phyloP scores from a whole-genome alignment of 495 filamentous ascomycete genomes.

The Hypoxylon fuscum region DNA sequence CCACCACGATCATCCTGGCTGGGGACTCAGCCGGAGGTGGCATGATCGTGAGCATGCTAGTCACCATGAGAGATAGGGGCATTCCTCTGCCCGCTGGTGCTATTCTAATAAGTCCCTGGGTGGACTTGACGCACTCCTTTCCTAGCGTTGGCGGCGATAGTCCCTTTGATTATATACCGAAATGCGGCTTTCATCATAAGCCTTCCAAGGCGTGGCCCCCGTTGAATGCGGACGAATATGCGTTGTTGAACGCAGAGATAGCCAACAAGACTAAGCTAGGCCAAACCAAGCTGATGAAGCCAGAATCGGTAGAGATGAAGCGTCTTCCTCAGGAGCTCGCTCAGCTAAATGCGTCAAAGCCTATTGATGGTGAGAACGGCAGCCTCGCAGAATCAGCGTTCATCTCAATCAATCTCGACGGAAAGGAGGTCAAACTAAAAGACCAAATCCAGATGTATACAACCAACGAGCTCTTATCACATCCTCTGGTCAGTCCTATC shows the following conservation, averaged over 20 bases:
- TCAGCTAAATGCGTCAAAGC: slow-evolving; percentile 15
- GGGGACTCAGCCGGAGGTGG: slow-evolving; percentile 93
- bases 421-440: slow-evolving; percentile 73
- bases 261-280: slow-evolving; percentile 42
- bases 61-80: slow-evolving; percentile 81
- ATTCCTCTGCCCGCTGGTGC: slow-evolving; percentile 87
- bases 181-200: slow-evolving; percentile 84
- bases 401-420: slow-evolving; percentile 74
- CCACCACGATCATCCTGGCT: slow-evolving; percentile 79
- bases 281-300: slow-evolving; percentile 24
- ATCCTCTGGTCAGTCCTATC: slow-evolving; percentile 89
- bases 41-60: slow-evolving; percentile 82
- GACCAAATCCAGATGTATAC: slow-evolving; percentile 97
- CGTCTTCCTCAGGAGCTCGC: slow-evolving; percentile 30
- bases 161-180: slow-evolving; percentile 84
- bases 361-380: slow-evolving; percentile 23
- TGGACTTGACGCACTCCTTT: slow-evolving; percentile 92
- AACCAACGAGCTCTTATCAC: slow-evolving; percentile 83
- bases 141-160: slow-evolving; percentile 81
- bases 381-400: slow-evolving; percentile 51
- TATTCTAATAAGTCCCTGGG: slow-evolving; percentile 92
- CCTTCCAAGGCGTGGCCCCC: slow-evolving; percentile 92
- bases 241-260: slow-evolving; percentile 47
- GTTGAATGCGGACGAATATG: slow-evolving; percentile 74
- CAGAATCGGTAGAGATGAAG: slow-evolving; percentile 30